These are phyloP conservation scores for Kwoniella dejecticola DNA, from an alignment of 768 basidiomycete genomes.

Conservation along the genomic window DNA sequence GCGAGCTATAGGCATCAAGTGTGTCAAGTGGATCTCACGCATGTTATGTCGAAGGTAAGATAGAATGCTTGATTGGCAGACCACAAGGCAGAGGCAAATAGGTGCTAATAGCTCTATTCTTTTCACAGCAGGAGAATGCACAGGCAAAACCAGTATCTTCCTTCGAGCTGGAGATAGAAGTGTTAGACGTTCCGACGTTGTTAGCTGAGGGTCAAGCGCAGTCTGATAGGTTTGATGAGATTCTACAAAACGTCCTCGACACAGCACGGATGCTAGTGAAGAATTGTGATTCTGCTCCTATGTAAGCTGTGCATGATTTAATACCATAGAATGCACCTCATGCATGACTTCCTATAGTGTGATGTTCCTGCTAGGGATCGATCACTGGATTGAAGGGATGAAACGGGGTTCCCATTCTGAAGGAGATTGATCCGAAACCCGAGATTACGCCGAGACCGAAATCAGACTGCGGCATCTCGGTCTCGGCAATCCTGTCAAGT, in stretches of 20 bases:
- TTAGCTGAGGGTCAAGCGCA: conserved; percentile 66
- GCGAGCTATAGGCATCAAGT: conserved; percentile 92
- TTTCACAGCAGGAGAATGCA: conserved; percentile 1
- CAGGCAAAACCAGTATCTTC: conserved; percentile 54
- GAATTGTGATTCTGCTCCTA: conserved; percentile 60
- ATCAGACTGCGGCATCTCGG: too few relatives aligned
- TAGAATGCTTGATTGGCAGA: neutral
- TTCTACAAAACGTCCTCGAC: conserved; percentile 89
- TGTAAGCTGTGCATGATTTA: neutral
- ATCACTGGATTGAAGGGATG: too few relatives aligned
- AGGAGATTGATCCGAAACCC: too few relatives aligned
- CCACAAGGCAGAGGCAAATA: neutral
- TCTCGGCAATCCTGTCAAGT: too few relatives aligned
- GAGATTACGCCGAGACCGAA: too few relatives aligned
- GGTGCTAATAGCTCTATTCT: conserved; percentile 9
- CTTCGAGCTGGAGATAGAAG: conserved; percentile 89
- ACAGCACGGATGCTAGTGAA: conserved; percentile 85
- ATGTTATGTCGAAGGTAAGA: conserved; percentile 66
- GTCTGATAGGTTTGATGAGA: conserved; percentile 84
- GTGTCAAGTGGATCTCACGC: conserved; percentile 89
- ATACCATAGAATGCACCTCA: too few relatives aligned
- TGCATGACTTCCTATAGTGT: too few relatives aligned
- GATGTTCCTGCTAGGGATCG: too few relatives aligned
- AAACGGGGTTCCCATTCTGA: too few relatives aligned
- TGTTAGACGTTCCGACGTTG: conserved; percentile 69